Evolutionary conservation across 345 rosid genomes (phyloP).

Genomic region (Gossypium ekmanianum): DNA sequence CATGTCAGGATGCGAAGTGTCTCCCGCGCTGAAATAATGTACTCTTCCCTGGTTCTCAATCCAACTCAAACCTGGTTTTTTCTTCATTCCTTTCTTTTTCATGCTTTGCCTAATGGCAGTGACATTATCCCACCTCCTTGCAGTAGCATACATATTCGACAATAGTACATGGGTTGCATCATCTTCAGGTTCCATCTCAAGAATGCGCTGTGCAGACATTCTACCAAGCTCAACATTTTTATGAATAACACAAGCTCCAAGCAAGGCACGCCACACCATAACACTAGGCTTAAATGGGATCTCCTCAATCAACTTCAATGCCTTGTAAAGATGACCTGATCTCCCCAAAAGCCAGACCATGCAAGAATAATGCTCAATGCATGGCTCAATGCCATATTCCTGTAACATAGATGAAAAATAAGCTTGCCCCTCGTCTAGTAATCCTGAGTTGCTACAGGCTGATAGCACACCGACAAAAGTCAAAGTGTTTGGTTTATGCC

Average conservation of each 20-base stretch:
- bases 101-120: conserved; percentile 62
- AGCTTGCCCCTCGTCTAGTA: conserved; percentile 53
- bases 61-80: conserved; percentile 93
- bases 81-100: conserved; percentile 66
- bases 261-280: conserved; percentile 84
- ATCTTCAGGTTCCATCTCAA: conserved; percentile 68
- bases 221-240: conserved; percentile 61
- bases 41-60: conserved; percentile 61
- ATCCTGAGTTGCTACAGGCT: conserved; percentile 79
- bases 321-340: conserved; percentile 68
- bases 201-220: conserved; percentile 51
- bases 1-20: conserved; percentile 57
- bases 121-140: conserved; percentile 61
- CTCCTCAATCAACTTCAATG: conserved; percentile 56
- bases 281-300: conserved; percentile 65
- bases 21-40: conserved; percentile 66
- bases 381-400: conserved; percentile 65
- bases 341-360: conserved; percentile 82
- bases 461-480: conserved; percentile 79
- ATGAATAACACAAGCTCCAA: conserved; percentile 73
- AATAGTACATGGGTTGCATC: conserved; percentile 69
- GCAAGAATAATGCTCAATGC: conserved; percentile 75
- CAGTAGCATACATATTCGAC: conserved; percentile 72
- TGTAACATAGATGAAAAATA: conserved; percentile 68
- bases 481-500: conserved; percentile 50